Base-by-base conservation (phyloP, 2,329 filamentous ascomycete species). In the Calycina marina region DNA sequence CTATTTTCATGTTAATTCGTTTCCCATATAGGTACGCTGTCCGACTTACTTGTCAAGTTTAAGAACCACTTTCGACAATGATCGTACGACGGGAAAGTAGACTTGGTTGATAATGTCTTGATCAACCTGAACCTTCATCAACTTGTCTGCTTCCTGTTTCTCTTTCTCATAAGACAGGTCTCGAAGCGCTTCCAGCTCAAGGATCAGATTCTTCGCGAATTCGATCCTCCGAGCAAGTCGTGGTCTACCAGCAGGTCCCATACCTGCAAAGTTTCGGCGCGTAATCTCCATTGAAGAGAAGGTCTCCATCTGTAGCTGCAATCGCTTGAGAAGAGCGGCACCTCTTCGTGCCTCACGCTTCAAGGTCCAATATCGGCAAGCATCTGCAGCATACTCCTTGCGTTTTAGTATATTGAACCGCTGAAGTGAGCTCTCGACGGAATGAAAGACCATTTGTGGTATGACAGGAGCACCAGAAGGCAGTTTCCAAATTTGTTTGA, bases 271-370 rank as follows among this genome's bases (percentile, higher is more conserved):
- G 56, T 96, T 88, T 37, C 90, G 78, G 32, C 90, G 72, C 2
- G 90, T 94, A 43, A 98, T 77, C 57, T 98, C 90, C 79, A 94
- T 93, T 0, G 85, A 93, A 5, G 88, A 88, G 55, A 96, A 98
- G 0, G 84, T 83, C 55, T 96, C 88, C 67, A 94, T 80, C 55
- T 94, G 86, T 36, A 96, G 61, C 54, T 98, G 90, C 13, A 98
- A 65, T 20, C 90, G 75, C 58, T 96, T 96, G 38, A 98, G 67
- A 34, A 98, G 64, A 4, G 90, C 84, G 17, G 90, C 90, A 28
- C 90, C 90, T 37, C 90, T 71, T 18, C 90, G 75, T 40, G 88
- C 82, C 55, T 98, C 90, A 35, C 90, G 74, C 60, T 98, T 98
- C 41, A 98, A 58, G 0, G 90, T 96, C 90, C 90, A 98, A 57